These are phyloP conservation scores for Anethum foeniculum DNA, from an alignment of 140 eudicot species.

Conservation along the genomic window DNA sequence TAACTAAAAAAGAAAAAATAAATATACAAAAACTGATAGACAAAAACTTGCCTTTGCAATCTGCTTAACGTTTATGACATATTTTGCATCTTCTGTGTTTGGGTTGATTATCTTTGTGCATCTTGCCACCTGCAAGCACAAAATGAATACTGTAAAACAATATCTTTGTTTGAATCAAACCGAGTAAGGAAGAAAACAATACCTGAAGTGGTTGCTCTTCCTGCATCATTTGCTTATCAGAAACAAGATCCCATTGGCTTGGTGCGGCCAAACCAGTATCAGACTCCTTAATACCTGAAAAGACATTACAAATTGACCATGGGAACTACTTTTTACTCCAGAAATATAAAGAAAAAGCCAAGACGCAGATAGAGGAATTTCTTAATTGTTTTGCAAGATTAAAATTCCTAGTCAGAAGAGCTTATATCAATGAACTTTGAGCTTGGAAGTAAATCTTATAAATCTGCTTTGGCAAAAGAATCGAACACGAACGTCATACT, in stretches of 20 bases:
- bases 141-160: constrained; percentile 4
- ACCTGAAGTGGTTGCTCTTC: constrained; percentile 99
- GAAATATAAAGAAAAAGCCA: neutral
- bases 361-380: neutral
- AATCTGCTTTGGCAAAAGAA: neutral
- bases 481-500: neutral
- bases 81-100: constrained; percentile 93
- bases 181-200: constrained; percentile 4
- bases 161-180: neutral
- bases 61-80: constrained; percentile 95
- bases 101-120: constrained; percentile 94
- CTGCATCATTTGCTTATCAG: constrained; percentile 99
- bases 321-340: neutral
- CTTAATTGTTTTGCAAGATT: neutral
- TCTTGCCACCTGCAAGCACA: constrained; percentile 69
- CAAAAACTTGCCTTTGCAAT: constrained; percentile 70
- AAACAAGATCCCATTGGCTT: constrained; percentile 96
- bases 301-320: neutral
- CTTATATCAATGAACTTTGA: neutral
- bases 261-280: constrained; percentile 99
- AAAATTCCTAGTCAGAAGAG: neutral
- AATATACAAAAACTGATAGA: neutral
- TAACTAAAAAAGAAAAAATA: neutral
- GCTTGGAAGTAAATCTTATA: neutral
- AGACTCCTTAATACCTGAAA: constrained; percentile 88